A percentile compares a stretch with the other conserved stretches of the same genome.
phyloP scores from a whole-genome alignment of 768 basidiomycete species.

The Phylloporus sp. region DNA sequence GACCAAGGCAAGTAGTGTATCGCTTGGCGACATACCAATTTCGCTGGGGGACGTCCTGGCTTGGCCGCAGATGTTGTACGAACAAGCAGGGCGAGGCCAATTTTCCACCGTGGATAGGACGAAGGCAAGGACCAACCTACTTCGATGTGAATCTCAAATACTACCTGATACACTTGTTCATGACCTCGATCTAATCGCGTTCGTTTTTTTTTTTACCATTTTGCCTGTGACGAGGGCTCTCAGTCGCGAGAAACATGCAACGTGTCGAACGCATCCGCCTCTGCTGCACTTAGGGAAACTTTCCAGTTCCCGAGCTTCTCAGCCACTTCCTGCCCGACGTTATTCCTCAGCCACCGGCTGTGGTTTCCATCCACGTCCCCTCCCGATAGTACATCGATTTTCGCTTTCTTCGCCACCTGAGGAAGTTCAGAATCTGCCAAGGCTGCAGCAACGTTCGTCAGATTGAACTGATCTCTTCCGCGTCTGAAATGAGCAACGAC shows the following conservation, averaged over 20 bases:
- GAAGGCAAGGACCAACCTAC: too few species aligned
- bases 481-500: slow-evolving; percentile 4
- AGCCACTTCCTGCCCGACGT: slow-evolving; percentile 8
- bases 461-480: slow-evolving; percentile 11
- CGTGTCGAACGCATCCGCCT: slow-evolving; percentile 1
- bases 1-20: too few species aligned
- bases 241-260: slow-evolving; percentile 6
- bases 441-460: slow-evolving; percentile 10
- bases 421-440: slow-evolving; percentile 9
- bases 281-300: background rate
- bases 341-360: background rate
- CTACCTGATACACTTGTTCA: too few species aligned
- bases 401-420: slow-evolving; percentile 1
- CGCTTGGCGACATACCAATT: too few species aligned
- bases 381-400: background rate
- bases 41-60: too few species aligned
- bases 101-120: too few species aligned
- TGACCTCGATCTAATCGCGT: too few species aligned
- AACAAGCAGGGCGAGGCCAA: too few species aligned
- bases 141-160: too few species aligned
- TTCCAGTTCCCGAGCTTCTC: slow-evolving; percentile 2
- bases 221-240: too few species aligned
- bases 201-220: too few species aligned
- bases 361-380: background rate
- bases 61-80: too few species aligned